Evolutionary conservation across 176 grass and related monocot species (phyloP).

Genomic region (Rhynchospora breviuscula): DNA sequence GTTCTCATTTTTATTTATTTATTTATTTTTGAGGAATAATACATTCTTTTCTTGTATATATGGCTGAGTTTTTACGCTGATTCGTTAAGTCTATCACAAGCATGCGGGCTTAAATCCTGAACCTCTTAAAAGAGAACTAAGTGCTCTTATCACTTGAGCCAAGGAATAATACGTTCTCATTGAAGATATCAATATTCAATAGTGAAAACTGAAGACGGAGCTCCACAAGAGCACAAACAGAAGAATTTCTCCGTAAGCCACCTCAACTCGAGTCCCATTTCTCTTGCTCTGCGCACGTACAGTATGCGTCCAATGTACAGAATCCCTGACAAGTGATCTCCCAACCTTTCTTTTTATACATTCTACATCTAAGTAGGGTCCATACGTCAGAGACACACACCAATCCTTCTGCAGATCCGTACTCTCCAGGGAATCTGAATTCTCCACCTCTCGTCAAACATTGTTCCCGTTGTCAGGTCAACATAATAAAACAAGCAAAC

Average conservation of each 20-base stretch:
- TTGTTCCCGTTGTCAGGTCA: not conserved
- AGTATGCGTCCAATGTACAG: not conserved
- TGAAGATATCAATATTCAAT: not conserved
- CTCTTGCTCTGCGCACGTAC: not conserved
- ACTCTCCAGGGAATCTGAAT: not conserved
- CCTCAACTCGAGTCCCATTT: not conserved
- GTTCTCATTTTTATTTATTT: not conserved
- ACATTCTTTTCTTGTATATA: too few relatives aligned
- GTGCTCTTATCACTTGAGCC: too few relatives aligned
- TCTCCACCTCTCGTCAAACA: not conserved
- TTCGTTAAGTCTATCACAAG: too few relatives aligned
- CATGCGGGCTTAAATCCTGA: too few relatives aligned
- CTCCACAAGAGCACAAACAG: not conserved
- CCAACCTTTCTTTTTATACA: not conserved
- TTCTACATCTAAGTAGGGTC: not conserved
- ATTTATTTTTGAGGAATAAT: too few relatives aligned
- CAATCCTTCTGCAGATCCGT: not conserved
- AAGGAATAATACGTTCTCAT: too few relatives aligned
- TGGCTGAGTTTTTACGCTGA: too few relatives aligned
- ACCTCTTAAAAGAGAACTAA: too few relatives aligned
- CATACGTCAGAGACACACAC: not conserved
- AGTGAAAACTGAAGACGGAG: too few relatives aligned
- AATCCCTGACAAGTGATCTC: not conserved
- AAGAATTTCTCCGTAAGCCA: not conserved
- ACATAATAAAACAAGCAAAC: not conserved